Conservation (phyloP, 2,329 filamentous ascomycete genomes). For the Lachnellula cervina region DNA sequence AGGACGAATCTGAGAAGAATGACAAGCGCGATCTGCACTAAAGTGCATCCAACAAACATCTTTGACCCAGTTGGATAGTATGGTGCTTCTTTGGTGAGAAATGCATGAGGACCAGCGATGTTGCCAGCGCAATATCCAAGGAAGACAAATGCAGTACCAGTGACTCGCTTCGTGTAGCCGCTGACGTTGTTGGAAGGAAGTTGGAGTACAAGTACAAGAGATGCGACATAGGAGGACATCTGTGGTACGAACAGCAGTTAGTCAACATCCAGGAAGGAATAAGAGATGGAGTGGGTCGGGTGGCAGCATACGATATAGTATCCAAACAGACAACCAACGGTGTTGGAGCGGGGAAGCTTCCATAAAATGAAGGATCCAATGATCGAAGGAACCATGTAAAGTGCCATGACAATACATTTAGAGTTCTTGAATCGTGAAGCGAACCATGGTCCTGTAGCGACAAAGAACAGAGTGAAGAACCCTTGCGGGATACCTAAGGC, state of each 20-base stretch:
- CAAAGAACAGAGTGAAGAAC: slow-evolving; percentile 48
- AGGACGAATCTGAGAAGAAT: slow-evolving; percentile 34
- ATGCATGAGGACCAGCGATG: slow-evolving; percentile 51
- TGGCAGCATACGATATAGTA: slow-evolving; percentile 24
- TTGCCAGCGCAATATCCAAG: slow-evolving; percentile 13
- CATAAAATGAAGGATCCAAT: slow-evolving; percentile 29
- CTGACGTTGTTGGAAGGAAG: slow-evolving; percentile 40
- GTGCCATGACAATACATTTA: slow-evolving; percentile 37
- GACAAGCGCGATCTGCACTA: slow-evolving; percentile 37
- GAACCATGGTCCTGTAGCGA: slow-evolving; percentile 47
- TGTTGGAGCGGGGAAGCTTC: slow-evolving; percentile 24
- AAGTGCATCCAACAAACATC: slow-evolving; percentile 43
- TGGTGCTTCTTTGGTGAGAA: slow-evolving; percentile 44
- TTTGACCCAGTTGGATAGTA: slow-evolving; percentile 49
- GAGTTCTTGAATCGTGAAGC: slow-evolving; percentile 47
- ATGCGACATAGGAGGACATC: slow-evolving; percentile 43
- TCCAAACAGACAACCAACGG: slow-evolving; percentile 29
- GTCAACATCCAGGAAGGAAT: not conserved
- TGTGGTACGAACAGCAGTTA: not conserved
- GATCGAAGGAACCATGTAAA: slow-evolving; percentile 30
- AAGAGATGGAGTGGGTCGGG: no score
- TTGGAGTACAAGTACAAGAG: slow-evolving; percentile 49
- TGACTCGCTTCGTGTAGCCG: slow-evolving; percentile 44
- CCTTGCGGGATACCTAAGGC: slow-evolving; percentile 51
- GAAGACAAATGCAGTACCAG: slow-evolving; percentile 40